Evolutionary conservation across 2,329 filamentous ascomycete genomes (phyloP), one percentile per base, ranked within the genome.

Genomic region (Tolypocladium ophioglossoides): DNA sequence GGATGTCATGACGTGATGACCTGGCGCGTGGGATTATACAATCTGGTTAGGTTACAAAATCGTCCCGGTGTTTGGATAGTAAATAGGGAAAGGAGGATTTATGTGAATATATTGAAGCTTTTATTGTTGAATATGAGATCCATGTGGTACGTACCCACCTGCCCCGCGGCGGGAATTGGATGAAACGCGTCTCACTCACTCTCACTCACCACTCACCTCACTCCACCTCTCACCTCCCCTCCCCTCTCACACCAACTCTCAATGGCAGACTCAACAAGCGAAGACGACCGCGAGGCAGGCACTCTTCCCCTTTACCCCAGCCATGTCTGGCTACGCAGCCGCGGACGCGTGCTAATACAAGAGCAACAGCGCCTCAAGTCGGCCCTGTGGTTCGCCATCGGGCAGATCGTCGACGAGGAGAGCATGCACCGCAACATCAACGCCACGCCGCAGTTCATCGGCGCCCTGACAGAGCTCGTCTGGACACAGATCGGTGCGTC

Each of bases 361-460:
- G 30, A 39, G 14, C 30, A 7, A 10, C 60, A 96, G 86, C 84
- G 86, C 58, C 80, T 94, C 63, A 95, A 95, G 75, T 84, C 87
- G 38, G 87, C 88, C 16, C 80, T 95, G 27, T 95, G 90, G 90
- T 86, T 86, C 64, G 82, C 85, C 27, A 82, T 95, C 56, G 89
- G 89, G 60, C 87, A 90, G 67, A 92, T 95, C 56, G 88, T 96
- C 59, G 92, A 97, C 68, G 85, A 92, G 60, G 87, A 95, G 66
- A 86, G 84, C 12, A 58, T 73, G 34, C 62, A 63, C 18, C 67
- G 70, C 53, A 71, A 88, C 65, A 80, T 89, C 59, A 96, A 95
- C 69, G 89, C 91, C 8, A 96, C 92, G 30, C 89, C 89, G 2
- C 90, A 95, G 65, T 96, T 95, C 69, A 95, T 95, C 61, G 90